Evolutionary conservation across 352 stramenopile species (phyloP).

Genomic region (Plasmopara muralis): DNA sequence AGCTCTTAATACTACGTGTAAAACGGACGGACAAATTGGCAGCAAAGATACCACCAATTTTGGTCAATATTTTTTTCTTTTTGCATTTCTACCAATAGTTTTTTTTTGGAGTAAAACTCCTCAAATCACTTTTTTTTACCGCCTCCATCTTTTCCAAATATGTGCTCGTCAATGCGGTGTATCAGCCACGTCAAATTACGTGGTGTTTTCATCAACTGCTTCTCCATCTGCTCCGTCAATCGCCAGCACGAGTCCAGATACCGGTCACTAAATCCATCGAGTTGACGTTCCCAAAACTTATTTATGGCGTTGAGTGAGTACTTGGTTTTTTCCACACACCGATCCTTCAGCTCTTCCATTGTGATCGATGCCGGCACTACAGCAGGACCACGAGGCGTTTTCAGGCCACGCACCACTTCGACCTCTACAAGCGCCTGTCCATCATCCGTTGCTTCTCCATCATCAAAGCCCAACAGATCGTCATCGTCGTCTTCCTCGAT

Average conservation of each 20-base stretch:
- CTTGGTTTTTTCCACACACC: slow-evolving; percentile 43
- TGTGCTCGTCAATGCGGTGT: slow-evolving; percentile 35
- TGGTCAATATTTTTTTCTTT: too few species aligned
- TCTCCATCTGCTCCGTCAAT: slow-evolving; percentile 61
- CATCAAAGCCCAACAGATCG: slow-evolving; percentile 33
- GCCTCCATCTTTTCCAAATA: slow-evolving; percentile 24
- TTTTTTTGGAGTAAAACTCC: neutral
- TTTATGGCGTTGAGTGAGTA: slow-evolving; percentile 52
- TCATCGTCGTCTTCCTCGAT: slow-evolving; percentile 30
- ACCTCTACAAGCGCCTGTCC: slow-evolving; percentile 41
- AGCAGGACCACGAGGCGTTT: slow-evolving; percentile 33
- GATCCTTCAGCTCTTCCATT: slow-evolving; percentile 24
- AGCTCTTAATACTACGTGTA: too few species aligned
- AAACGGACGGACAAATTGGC: too few species aligned
- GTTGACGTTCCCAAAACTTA: slow-evolving; percentile 59
- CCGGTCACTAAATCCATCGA: slow-evolving; percentile 56
- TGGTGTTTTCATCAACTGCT: slow-evolving; percentile 37
- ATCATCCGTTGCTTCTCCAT: slow-evolving; percentile 28
- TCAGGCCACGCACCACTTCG: slow-evolving; percentile 36
- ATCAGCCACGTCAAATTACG: slow-evolving; percentile 47
- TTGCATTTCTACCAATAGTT: too few species aligned
- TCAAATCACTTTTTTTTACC: neutral
- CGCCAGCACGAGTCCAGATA: slow-evolving; percentile 63
- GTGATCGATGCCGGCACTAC: slow-evolving; percentile 46
- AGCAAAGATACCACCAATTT: too few species aligned